These are phyloP conservation scores for Nothomitra cinnamomea DNA, from an alignment of 2,329 filamentous ascomycete species.

Conservation along the genomic window DNA sequence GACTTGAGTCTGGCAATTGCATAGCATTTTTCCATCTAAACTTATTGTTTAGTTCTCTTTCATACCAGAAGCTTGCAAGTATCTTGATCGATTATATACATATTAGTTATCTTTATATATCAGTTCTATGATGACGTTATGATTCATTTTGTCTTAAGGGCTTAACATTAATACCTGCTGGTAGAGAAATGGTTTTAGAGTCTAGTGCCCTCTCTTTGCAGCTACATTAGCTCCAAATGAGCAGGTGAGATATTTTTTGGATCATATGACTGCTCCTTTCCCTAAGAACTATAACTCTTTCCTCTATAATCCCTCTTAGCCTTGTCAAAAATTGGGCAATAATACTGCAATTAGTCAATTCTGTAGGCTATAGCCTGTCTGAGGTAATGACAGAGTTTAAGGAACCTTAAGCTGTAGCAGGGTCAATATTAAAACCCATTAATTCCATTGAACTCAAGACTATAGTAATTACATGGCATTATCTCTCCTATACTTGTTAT, in stretches of 20 bases:
- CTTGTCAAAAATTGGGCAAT: background rate
- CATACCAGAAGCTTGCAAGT: background rate
- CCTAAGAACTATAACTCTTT: background rate
- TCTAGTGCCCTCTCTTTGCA: background rate
- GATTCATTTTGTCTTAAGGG: background rate
- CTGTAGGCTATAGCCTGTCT: background rate
- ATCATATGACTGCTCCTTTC: slow-evolving; percentile 1
- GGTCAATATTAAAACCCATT: background rate
- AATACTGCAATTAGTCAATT: background rate
- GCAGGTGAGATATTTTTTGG: slow-evolving; percentile 1
- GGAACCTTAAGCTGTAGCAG: background rate
- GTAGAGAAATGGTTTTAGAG: background rate
- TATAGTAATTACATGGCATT: background rate
- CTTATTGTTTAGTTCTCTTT: no score
- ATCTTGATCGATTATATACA: background rate
- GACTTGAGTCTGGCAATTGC: no score
- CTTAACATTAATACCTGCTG: background rate
- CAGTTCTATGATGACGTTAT: background rate
- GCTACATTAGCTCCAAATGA: background rate
- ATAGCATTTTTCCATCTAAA: no score
- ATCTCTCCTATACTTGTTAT: background rate
- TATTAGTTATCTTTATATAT: background rate
- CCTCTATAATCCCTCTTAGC: background rate
- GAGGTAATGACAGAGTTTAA: background rate
- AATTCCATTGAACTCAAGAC: background rate